Evolutionary conservation across 2,329 filamentous ascomycete genomes (phyloP), one percentile per base, ranked within the genome.

Genomic region (Penicillium palitans): DNA sequence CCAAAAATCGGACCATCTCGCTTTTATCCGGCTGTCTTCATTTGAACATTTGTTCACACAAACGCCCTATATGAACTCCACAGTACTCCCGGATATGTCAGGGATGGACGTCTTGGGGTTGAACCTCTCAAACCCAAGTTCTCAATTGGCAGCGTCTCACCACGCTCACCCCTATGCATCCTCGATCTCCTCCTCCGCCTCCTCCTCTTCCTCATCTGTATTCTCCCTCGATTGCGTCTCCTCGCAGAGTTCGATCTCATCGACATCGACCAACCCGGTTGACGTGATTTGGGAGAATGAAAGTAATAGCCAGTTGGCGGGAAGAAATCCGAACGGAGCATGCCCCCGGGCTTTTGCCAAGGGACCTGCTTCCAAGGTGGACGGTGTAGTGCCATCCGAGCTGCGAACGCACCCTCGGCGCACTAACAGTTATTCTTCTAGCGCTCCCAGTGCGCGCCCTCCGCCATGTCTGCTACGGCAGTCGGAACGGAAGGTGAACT

Each of bases 401-500:
- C 60, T 75, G 66, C 77, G 76, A 46, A 76, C 71, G 70, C 78
- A 86, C 71, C 84, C 83, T 66, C 81, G 84, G 69, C 81, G 84
- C 58, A 78, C 76, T 58, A 73, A 69, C 61, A 69, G 83, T 62
- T 84, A 82, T 51, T 81, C 79, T 58, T 80, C 78, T 61, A 73
- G 68, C 63, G 64, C 66, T 55, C 59, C 72, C 39, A 81, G 83
- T 68, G 77, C 84, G 65, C 84, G 84, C 67, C 83, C 84, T 68
- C 89, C 90, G 68, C 91, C 93, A 50, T 79, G 88, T 58, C 84
- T 97, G 64, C 83, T 93, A 63, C 89, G 93, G 70, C 93, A 97
- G 80, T 86, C 87, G 71, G 92, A 97, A 79, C 90, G 93, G 73
- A 96, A 96, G 82, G 85, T 91, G 73, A 93, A 90, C 78, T 97